These are phyloP conservation scores for Aspergillus awamori DNA, from an alignment of 2,329 filamentous ascomycete genomes.

Conservation along the genomic window DNA sequence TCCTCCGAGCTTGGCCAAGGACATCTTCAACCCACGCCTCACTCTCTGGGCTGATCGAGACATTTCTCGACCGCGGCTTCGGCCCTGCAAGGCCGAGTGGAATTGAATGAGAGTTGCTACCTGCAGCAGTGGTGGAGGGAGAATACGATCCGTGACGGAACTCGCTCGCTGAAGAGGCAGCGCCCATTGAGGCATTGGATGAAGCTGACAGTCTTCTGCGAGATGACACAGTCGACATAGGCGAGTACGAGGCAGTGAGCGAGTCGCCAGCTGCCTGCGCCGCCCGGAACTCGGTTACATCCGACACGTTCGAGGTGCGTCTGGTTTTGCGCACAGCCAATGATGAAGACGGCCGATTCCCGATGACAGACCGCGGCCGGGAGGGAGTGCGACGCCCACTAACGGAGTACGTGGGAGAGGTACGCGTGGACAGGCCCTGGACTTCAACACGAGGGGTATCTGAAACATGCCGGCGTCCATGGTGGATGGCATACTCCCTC, in stretches of 20 bases:
- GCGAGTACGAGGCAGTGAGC: slow-evolving; percentile 31
- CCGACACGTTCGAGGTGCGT: slow-evolving; percentile 40
- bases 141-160: slow-evolving; percentile 29
- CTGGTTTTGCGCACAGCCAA: slow-evolving; percentile 43
- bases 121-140: slow-evolving; percentile 25
- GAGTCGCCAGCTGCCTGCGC: slow-evolving; percentile 33
- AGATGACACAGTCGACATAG: slow-evolving; percentile 31
- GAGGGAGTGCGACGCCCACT: slow-evolving; percentile 40
- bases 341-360: slow-evolving; percentile 42
- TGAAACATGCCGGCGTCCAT: slow-evolving; percentile 70
- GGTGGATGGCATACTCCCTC: slow-evolving; percentile 88
- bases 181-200: slow-evolving; percentile 40
- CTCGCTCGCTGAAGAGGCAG: slow-evolving; percentile 32
- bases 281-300: slow-evolving; percentile 31
- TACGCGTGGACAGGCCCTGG: slow-evolving; percentile 48
- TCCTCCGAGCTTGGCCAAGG: slow-evolving; percentile 47
- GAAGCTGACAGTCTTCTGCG: slow-evolving; percentile 43
- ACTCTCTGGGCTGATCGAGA: slow-evolving; percentile 48
- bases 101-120: slow-evolving; percentile 31
- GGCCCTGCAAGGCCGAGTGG: slow-evolving; percentile 52
- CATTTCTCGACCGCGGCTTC: slow-evolving; percentile 42
- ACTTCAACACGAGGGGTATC: slow-evolving; percentile 59
- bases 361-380: slow-evolving; percentile 41
- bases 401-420: slow-evolving; percentile 34
- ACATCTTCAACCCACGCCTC: slow-evolving; percentile 53